A percentile compares a stretch with the other conserved stretches of the same genome.
These are phyloP conservation scores for Poa pratensis DNA, from an alignment of 176 grass and related monocot species.

Conservation along the genomic window DNA sequence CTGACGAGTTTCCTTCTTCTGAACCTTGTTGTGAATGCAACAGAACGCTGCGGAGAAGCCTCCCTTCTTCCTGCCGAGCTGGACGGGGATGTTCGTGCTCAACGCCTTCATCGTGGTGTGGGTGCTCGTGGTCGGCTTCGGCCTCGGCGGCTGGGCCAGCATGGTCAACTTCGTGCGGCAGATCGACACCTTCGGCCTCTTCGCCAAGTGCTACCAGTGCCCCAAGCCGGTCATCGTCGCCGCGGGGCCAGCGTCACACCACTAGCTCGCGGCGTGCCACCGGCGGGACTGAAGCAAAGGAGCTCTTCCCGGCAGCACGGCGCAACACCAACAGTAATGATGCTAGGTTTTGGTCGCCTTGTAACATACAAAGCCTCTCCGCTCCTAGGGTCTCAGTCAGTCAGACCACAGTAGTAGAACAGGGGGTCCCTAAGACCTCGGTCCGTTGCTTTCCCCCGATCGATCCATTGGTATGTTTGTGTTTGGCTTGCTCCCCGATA, in stretches of 20 bases:
- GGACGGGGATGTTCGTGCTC: constrained; percentile 77
- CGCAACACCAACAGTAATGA: constrained; percentile 23
- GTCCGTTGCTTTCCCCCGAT: constrained; percentile 19
- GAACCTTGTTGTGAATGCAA: not conserved
- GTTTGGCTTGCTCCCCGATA: constrained; percentile 56
- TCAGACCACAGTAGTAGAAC: constrained; percentile 37
- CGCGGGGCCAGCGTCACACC: constrained; percentile 40
- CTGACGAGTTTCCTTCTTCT: not conserved
- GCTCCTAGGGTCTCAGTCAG: constrained; percentile 18
- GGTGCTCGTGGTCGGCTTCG: constrained; percentile 88
- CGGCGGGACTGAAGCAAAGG: not conserved
- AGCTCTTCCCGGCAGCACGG: not conserved
- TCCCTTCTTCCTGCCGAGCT: constrained; percentile 73
- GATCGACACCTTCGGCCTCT: constrained; percentile 88
- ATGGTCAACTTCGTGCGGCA: constrained; percentile 77
- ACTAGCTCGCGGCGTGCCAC: constrained; percentile 8
- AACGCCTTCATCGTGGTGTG: constrained; percentile 83
- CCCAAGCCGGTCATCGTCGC: constrained; percentile 50
- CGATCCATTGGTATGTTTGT: constrained; percentile 43
- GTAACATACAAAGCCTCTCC: constrained; percentile 54
- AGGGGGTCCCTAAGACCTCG: constrained; percentile 39
- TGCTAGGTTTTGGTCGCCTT: constrained; percentile 68
- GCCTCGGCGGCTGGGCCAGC: constrained; percentile 86
- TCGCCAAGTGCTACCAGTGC: constrained; percentile 93
- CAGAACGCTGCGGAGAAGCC: constrained; percentile 90